phyloP scores from a whole-genome alignment of 1,139 yeast genomes.

The Eremothecium gossypii region DNA sequence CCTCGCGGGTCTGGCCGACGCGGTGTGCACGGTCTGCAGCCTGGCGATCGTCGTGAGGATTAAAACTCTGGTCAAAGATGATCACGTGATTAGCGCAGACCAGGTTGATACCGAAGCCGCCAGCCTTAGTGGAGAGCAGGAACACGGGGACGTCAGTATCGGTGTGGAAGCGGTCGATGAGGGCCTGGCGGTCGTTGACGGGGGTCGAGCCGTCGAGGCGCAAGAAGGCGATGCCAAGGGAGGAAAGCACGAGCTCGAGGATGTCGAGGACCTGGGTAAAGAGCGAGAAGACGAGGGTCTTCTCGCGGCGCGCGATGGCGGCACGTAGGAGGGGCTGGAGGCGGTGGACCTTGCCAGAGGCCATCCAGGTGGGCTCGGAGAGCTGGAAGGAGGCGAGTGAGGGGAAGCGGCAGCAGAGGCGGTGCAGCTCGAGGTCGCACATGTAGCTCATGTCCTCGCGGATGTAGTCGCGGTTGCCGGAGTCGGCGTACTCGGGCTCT shows the following conservation, averaged over 20 bases:
- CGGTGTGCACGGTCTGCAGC: slow-evolving; percentile 98
- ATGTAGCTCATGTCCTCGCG: slow-evolving; percentile 93
- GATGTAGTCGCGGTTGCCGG: slow-evolving; percentile 66
- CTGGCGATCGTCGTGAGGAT: slow-evolving; percentile 97
- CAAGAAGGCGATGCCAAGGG: slow-evolving; percentile 60
- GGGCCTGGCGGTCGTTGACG: slow-evolving; percentile 85
- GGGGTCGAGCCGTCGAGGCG: slow-evolving; percentile 90
- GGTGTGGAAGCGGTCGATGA: slow-evolving; percentile 81
- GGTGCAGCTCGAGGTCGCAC: slow-evolving; percentile 83
- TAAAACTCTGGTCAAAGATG: slow-evolving; percentile 87
- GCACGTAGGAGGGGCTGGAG: slow-evolving; percentile 50
- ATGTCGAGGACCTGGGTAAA: slow-evolving; percentile 90
- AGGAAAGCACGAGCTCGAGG: slow-evolving; percentile 63
- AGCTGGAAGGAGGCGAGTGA: slow-evolving; percentile 50
- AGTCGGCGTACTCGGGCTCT: slow-evolving; percentile 64
- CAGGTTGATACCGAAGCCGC: slow-evolving; percentile 94
- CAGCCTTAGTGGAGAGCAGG: slow-evolving; percentile 87
- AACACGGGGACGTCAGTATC: slow-evolving; percentile 79
- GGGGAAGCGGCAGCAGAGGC: slow-evolving; percentile 65
- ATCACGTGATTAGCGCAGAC: slow-evolving; percentile 93
- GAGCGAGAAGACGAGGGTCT: slow-evolving; percentile 76
- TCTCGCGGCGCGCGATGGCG: slow-evolving; percentile 53
- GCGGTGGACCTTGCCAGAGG: slow-evolving; percentile 67
- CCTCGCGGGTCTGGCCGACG: slow-evolving; percentile 90
- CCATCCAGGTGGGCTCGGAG: slow-evolving; percentile 49